Percentiles rank a stretch among this genome's conserved stretches.
phyloP scores from a whole-genome alignment of 768 basidiomycete genomes.

The Jaapia argillacea region DNA sequence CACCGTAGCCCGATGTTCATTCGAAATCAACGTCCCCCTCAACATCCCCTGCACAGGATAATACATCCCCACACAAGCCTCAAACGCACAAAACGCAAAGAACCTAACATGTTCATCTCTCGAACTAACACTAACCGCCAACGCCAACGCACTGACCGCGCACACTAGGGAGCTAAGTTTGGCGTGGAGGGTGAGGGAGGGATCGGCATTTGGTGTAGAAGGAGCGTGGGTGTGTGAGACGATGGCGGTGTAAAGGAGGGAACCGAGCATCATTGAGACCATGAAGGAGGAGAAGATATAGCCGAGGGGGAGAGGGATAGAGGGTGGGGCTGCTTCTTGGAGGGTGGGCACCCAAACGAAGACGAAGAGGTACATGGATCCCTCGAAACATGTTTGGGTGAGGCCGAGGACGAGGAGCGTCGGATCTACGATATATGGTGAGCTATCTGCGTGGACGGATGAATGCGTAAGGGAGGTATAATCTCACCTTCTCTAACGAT shows the following conservation, averaged over 20 bases:
- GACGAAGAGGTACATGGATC: constrained; percentile 80
- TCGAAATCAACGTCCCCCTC: constrained; percentile 51
- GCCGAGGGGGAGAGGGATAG: constrained; percentile 47
- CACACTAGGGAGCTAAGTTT: constrained; percentile 59
- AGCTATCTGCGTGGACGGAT: background rate
- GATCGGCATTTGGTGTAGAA: constrained; percentile 16
- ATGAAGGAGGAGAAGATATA: constrained; percentile 78
- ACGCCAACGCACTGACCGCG: constrained; percentile 43
- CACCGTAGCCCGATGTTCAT: constrained; percentile 70
- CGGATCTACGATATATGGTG: constrained; percentile 31
- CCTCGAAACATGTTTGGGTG: constrained; percentile 75
- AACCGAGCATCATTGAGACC: constrained; percentile 77
- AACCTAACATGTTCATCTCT: constrained; percentile 42
- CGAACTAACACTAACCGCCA: constrained; percentile 38
- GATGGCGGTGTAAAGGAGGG: constrained; percentile 53
- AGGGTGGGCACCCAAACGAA: constrained; percentile 76
- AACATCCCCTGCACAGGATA: constrained; percentile 74
- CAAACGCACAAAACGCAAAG: constrained; percentile 67
- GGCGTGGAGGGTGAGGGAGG: constrained; percentile 49
- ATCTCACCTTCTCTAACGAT: constrained; percentile 42
- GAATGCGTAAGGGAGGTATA: background rate
- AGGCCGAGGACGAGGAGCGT: constrained; percentile 55
- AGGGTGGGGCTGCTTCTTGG: constrained; percentile 43
- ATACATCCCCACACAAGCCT: constrained; percentile 72
- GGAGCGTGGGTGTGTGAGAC: constrained; percentile 15